A percentile compares a stretch with the other conserved stretches of the same genome.
These are phyloP conservation scores for Saccharomycopsis sp. DNA, from an alignment of 805 yeast species.

Conservation along the genomic window DNA sequence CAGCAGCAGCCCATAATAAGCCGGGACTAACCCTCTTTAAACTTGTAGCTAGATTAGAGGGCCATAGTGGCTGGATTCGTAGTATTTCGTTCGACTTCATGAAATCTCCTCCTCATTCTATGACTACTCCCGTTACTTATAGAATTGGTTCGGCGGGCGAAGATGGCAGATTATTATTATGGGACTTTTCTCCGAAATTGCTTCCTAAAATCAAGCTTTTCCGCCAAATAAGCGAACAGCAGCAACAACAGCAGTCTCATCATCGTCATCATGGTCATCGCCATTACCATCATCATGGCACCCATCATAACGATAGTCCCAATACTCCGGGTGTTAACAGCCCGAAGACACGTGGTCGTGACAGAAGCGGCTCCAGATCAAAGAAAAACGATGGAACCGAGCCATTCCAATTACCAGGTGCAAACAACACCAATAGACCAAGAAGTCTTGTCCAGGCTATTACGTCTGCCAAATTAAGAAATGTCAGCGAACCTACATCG, in stretches of 20 bases:
- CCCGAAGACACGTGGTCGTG: not conserved
- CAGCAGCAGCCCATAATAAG: slow-evolving; percentile 1
- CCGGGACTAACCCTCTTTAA: not conserved
- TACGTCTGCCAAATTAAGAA: slow-evolving; percentile 5
- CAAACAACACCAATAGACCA: slow-evolving; percentile 12
- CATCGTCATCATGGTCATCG: slow-evolving; percentile 14
- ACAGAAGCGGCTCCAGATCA: slow-evolving; percentile 13
- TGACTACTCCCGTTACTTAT: slow-evolving; percentile 31
- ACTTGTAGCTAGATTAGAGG: slow-evolving; percentile 27
- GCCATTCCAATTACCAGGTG: slow-evolving; percentile 26
- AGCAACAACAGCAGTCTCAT: slow-evolving; percentile 9
- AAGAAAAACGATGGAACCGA: slow-evolving; percentile 26
- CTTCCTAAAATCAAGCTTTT: slow-evolving; percentile 28
- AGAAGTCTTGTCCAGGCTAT: slow-evolving; percentile 18
- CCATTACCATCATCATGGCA: slow-evolving; percentile 8
- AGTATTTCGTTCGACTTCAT: slow-evolving; percentile 38
- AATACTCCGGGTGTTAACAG: slow-evolving; percentile 17
- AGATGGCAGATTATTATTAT: slow-evolving; percentile 44
- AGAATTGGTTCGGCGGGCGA: slow-evolving; percentile 50
- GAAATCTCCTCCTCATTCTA: slow-evolving; percentile 27
- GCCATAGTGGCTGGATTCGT: slow-evolving; percentile 49
- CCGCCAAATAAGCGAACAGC: slow-evolving; percentile 5
- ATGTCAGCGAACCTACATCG: not conserved
- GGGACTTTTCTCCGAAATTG: slow-evolving; percentile 48
- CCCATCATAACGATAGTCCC: slow-evolving; percentile 11